phyloP scores from a whole-genome alignment of 148 eudicot species.

The Amaranthus hypochondriacus region DNA sequence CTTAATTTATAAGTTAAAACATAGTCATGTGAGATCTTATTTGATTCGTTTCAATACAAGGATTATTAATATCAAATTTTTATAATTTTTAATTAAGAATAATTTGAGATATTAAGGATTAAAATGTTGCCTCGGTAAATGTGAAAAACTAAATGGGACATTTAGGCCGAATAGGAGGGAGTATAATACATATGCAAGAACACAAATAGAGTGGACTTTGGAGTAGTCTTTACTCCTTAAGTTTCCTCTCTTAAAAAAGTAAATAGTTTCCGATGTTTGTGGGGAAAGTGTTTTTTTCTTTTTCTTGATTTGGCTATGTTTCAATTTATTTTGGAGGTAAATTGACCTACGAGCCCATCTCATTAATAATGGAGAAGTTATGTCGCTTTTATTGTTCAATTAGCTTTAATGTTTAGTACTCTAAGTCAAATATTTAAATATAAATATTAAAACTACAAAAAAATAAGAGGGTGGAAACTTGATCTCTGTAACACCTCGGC shows the following conservation, averaged over 20 bases:
- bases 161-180: too few species aligned
- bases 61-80: too few species aligned
- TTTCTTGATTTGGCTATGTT: not conserved
- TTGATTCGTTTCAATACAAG: too few species aligned
- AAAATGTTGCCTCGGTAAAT: too few species aligned
- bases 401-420: constrained; percentile 3
- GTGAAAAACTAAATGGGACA: too few species aligned
- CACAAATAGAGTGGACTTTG: not conserved
- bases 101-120: too few species aligned
- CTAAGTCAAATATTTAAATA: not conserved
- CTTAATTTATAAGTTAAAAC: too few species aligned
- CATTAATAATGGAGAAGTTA: constrained; percentile 2
- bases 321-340: constrained; percentile 16
- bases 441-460: not conserved
- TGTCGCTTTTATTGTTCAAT: not conserved
- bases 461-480: too few species aligned
- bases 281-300: not conserved
- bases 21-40: too few species aligned
- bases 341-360: constrained; percentile 19
- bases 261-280: not conserved
- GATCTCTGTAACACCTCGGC: too few species aligned
- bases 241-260: not conserved
- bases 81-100: too few species aligned
- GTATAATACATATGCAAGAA: too few species aligned
- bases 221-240: not conserved